Percentiles rank a stretch among this genome's conserved stretches.
phyloP scores from a whole-genome alignment of 225 moss, liverwort and hornwort species.

The Bryum argenteum region DNA sequence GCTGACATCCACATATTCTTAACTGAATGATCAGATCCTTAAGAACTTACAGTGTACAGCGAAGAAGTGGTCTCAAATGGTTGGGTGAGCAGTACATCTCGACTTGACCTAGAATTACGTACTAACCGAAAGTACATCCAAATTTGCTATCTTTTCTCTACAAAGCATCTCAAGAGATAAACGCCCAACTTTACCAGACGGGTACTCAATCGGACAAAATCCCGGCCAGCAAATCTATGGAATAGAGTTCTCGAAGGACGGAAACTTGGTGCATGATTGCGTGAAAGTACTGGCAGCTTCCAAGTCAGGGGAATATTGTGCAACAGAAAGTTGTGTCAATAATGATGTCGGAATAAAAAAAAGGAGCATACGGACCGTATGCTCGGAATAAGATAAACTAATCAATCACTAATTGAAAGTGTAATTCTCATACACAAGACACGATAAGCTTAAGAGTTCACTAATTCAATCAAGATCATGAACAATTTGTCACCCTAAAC shows the following conservation, averaged over 20 bases:
- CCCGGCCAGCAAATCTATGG: background rate
- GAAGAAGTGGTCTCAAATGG: background rate
- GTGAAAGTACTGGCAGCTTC: slow-evolving; percentile 20
- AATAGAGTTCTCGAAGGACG: background rate
- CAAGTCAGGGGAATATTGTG: slow-evolving; percentile 20
- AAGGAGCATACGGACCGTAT: slow-evolving; percentile 30
- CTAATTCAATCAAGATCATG: background rate
- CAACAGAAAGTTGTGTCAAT: slow-evolving; percentile 27
- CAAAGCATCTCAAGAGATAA: no score
- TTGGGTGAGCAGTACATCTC: background rate
- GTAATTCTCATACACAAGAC: background rate
- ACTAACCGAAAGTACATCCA: no score
- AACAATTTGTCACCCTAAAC: slow-evolving; percentile 8
- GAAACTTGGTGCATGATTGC: background rate
- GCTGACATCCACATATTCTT: slow-evolving; percentile 4
- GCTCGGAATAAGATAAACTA: slow-evolving; percentile 9
- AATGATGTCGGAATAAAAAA: slow-evolving; percentile 30
- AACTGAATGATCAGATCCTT: slow-evolving; percentile 3
- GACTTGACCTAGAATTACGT: background rate
- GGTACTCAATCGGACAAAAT: no score
- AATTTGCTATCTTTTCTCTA: no score
- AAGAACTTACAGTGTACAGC: background rate
- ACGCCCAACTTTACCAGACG: no score
- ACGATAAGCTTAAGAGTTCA: slow-evolving; percentile 3
- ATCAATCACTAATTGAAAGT: background rate